Evolutionary conservation across 495 filamentous ascomycete species (phyloP), one percentile per base, ranked within the genome.

Genomic region (Trypethelium eluteriae): DNA sequence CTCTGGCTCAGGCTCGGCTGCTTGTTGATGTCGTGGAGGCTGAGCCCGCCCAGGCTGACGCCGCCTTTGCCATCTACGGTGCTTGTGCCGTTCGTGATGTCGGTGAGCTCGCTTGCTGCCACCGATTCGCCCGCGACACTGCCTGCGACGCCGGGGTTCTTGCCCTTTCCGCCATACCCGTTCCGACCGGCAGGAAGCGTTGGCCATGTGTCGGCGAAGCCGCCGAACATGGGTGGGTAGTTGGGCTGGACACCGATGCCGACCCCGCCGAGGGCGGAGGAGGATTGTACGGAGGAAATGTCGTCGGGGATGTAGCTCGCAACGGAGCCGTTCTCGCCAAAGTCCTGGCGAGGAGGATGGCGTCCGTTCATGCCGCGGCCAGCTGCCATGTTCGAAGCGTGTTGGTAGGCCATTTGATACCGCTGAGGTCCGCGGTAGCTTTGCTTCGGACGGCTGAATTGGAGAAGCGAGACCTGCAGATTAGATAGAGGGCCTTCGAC

Each of bases 401-500:
- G 84, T 71, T 88, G 86, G 74, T 91, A 92, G 16, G 87, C 88
- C 82, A 96, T 90, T 70, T 89, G 90, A 75, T 93, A 93, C 66
- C 89, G 86, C 74, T 94, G 92, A 62, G 92, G 92, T 5, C 90
- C 92, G 66, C 95, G 90, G 75, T 96, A 97, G 36, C 86, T 88
- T 69, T 90, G 89, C 79, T 96, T 96, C 35, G 94, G 94, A 32
- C 90, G 86, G 73, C 91, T 91, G 80, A 99, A 98, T 73, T 99
- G 94, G 57, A 98, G 84, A 57, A 99, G 82, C 3, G 91, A 96
- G 59, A 92, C 89, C 76, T 98, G 95, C 12, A 99, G 81, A 71
- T 99, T 98, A 35, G 89, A 93, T 64, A 99, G 80, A n/a, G 95
- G 93, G 0, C 94, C 94, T 75, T 99, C 94, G 49, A 99, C 94